phyloP scores from a whole-genome alignment of 1,284 basidiomycete species.

The Cryptococcus jaspeensis region DNA sequence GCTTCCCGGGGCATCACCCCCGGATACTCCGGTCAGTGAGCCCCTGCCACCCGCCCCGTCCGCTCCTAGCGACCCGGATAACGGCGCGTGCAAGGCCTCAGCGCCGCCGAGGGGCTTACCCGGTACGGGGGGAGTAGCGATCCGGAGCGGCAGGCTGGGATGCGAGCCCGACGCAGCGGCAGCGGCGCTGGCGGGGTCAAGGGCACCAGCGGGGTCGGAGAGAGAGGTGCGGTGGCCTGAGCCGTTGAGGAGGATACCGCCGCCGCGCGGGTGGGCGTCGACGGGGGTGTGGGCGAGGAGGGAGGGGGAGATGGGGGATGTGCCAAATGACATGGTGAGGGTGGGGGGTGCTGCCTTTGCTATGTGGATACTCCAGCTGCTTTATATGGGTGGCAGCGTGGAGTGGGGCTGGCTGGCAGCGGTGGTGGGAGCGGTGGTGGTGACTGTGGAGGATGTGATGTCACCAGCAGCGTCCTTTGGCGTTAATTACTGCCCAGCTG shows the following conservation, averaged over 20 bases:
- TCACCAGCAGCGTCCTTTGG: too few species aligned
- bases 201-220: neutral
- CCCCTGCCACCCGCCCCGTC: too few species aligned
- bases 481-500: too few species aligned
- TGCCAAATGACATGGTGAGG: constrained; percentile 18
- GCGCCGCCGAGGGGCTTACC: neutral
- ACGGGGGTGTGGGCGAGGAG: constrained; percentile 21
- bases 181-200: neutral
- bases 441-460: too few species aligned
- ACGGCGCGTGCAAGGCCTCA: neutral
- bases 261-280: constrained; percentile 23
- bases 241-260: constrained; percentile 28
- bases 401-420: too few species aligned
- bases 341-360: neutral
- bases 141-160: neutral
- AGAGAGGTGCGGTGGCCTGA: neutral
- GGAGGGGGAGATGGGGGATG: constrained; percentile 19
- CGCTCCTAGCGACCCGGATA: too few species aligned
- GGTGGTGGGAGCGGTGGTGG: too few species aligned
- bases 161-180: neutral
- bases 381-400: too few species aligned
- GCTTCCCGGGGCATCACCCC: too few species aligned
- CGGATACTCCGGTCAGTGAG: too few species aligned
- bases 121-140: neutral
- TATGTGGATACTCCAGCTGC: too few species aligned